Evolutionary conservation across 2,329 filamentous ascomycete species (phyloP), one percentile per base, ranked within the genome.

Genomic region (Fusarium kyushuense): DNA sequence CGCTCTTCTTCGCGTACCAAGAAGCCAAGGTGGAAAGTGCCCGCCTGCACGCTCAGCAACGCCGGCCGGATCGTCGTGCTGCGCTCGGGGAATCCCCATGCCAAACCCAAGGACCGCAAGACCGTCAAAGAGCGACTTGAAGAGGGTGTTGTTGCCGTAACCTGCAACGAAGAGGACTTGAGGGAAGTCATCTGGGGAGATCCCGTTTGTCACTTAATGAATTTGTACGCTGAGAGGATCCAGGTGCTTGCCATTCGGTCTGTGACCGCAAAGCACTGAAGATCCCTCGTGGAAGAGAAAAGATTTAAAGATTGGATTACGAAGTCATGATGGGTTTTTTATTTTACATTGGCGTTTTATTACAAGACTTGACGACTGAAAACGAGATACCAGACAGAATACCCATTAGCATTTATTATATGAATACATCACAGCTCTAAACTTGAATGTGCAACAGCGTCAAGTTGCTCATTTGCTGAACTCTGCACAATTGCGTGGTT

Each of bases 161-260:
- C 89, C 12, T 86, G 90, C 11, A 86, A 82, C 1, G 91, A 96
- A 67, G 86, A 90, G 42, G 83, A 92, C 74, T 78, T 97, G 51
- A 82, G 90, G 25, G 84, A 83, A 3, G 85, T 94, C 1, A 83
- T 97, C 6, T 97, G 93, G 86, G 93, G 93, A 0, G 93, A 97
- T 76, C 91, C 92, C 0, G 82, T 93, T 42, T 91, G 89, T 76
- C 93, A 96, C 79, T 84, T 89, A 70, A 96, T 97, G 93, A 87
- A 83, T 61, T 75, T 96, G 21, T 97, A 97, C 78, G 87, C 87
- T 16, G 86, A 84, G 21, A 81, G 93, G 54, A 86, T 96, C 43
- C 90, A 96, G 76, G 81, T 83, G 6, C 78, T 97, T 56, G 92
- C 92, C 13, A 88, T 90, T 2, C 87, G 85, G 59, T 92, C 75